These are phyloP conservation scores for Leucocoprinus leucothites DNA, from an alignment of 768 basidiomycete species.

Conservation along the genomic window DNA sequence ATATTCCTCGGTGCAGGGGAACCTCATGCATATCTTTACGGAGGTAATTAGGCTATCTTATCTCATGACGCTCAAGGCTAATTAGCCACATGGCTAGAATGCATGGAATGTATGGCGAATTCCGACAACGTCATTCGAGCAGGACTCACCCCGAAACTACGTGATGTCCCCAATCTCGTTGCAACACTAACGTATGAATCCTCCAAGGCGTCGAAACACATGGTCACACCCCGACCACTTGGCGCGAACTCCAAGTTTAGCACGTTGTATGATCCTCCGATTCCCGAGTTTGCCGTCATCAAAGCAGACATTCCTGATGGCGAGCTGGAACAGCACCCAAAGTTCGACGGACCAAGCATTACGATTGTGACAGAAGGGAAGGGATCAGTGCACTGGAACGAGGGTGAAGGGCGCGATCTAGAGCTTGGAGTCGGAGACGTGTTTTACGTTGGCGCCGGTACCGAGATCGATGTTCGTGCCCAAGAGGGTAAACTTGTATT, in stretches of 20 bases:
- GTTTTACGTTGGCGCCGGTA: conserved; percentile 77
- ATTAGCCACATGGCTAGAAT: conserved; percentile 51
- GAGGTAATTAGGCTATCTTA: conserved; percentile 52
- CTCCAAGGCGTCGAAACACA: conserved; percentile 63
- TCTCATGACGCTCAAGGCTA: background rate
- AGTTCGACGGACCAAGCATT: conserved; percentile 82
- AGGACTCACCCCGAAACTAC: conserved; percentile 93
- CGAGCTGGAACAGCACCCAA: conserved; percentile 50
- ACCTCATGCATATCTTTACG: conserved; percentile 94
- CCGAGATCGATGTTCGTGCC: conserved; percentile 47
- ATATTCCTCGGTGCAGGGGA: conserved; percentile 96
- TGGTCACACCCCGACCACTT: conserved; percentile 61
- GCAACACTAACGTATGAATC: conserved; percentile 83
- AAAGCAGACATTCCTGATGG: conserved; percentile 46
- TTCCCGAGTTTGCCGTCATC: conserved; percentile 90
- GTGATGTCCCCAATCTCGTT: conserved; percentile 90
- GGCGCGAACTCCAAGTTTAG: conserved; percentile 17
- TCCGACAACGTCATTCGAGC: conserved; percentile 99
- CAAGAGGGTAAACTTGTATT: conserved; percentile 41
- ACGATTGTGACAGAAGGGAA: conserved; percentile 70
- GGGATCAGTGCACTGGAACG: conserved; percentile 53
- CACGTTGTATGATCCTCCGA: conserved; percentile 84
- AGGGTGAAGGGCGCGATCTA: conserved; percentile 24
- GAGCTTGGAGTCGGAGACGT: conserved; percentile 65
- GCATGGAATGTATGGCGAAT: conserved; percentile 99